Conservation (phyloP, 2,329 filamentous ascomycete species). For the Aureobasidium zeae region DNA sequence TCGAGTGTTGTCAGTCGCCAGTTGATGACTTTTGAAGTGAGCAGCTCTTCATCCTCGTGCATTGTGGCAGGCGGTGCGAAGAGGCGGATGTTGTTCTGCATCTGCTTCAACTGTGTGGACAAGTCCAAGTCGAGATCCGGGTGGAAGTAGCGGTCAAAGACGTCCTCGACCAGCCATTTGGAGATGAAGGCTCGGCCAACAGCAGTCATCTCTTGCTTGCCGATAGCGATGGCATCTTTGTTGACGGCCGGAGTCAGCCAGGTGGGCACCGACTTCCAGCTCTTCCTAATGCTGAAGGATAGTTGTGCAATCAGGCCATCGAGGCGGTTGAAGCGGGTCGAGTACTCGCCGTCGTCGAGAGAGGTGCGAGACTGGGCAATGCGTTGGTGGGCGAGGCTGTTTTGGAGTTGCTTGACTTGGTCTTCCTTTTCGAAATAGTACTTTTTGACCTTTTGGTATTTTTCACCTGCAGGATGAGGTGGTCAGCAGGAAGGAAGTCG, state of each 20-base stretch:
- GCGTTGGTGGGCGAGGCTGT: constrained; percentile 92
- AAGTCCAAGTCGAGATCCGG: constrained; percentile 70
- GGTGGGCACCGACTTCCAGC: constrained; percentile 71
- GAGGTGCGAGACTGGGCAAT: constrained; percentile 90
- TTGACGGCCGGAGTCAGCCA: constrained; percentile 79
- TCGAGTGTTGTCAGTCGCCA: constrained; percentile 93
- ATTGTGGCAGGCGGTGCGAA: constrained; percentile 65
- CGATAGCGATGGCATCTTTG: constrained; percentile 71
- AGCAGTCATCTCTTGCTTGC: constrained; percentile 96
- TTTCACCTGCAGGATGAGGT: constrained; percentile 54
- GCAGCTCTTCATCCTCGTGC: constrained; percentile 79
- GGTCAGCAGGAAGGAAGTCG: constrained; percentile 14
- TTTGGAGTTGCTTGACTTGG: constrained; percentile 90
- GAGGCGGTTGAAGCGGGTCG: constrained; percentile 76
- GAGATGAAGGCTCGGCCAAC: constrained; percentile 83
- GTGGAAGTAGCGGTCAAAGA: constrained; percentile 89
- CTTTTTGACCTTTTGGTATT: constrained; percentile 97
- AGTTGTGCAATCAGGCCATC: constrained; percentile 93
- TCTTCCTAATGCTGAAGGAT: constrained; percentile 90
- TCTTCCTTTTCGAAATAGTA: constrained; percentile 90
- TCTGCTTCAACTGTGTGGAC: constrained; percentile 69
- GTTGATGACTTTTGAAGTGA: constrained; percentile 76
- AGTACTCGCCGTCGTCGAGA: constrained; percentile 90
- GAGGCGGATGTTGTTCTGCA: constrained; percentile 78
- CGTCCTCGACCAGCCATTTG: constrained; percentile 79